phyloP scores from a whole-genome alignment of 1,139 yeast genomes.

The Magnusiomyces magnusii region DNA sequence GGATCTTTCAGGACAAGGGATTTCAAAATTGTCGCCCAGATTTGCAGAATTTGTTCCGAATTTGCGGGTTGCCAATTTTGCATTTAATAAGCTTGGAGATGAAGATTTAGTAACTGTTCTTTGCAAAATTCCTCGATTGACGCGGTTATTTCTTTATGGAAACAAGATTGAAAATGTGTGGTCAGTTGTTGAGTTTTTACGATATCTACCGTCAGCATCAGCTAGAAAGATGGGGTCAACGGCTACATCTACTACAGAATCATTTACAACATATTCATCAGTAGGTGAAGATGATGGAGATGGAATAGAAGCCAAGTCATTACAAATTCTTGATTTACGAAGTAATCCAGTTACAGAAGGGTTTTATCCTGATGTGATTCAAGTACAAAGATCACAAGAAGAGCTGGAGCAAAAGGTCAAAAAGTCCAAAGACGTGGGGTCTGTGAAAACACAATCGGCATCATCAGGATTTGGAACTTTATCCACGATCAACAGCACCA shows the following conservation, averaged over 20 bases:
- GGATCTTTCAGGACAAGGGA: neutral
- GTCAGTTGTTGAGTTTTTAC: slow-evolving; percentile 22
- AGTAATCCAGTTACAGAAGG: slow-evolving; percentile 29
- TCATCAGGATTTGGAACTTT: no score
- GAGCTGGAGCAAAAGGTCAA: neutral
- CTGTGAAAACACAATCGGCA: no score
- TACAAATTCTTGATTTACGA: slow-evolving; percentile 28
- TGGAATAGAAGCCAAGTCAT: neutral
- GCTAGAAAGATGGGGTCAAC: no score
- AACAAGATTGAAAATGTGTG: slow-evolving; percentile 24
- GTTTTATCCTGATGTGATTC: slow-evolving; percentile 22
- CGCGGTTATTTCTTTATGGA: slow-evolving; percentile 27
- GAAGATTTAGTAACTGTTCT: neutral
- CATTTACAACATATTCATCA: no score
- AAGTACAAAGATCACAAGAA: neutral
- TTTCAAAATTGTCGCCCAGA: neutral
- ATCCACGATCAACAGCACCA: no score
- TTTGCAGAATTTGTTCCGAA: slow-evolving; percentile 2
- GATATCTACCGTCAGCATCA: slow-evolving; percentile 16
- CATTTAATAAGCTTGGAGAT: slow-evolving; percentile 1
- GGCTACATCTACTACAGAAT: no score
- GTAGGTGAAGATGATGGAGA: no score
- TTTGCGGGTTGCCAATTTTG: slow-evolving; percentile 2
- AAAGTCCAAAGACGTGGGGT: neutral
- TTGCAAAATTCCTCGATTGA: neutral